These are phyloP conservation scores for Sonneratia alba DNA, from an alignment of 345 rosid genomes.

Conservation along the genomic window DNA sequence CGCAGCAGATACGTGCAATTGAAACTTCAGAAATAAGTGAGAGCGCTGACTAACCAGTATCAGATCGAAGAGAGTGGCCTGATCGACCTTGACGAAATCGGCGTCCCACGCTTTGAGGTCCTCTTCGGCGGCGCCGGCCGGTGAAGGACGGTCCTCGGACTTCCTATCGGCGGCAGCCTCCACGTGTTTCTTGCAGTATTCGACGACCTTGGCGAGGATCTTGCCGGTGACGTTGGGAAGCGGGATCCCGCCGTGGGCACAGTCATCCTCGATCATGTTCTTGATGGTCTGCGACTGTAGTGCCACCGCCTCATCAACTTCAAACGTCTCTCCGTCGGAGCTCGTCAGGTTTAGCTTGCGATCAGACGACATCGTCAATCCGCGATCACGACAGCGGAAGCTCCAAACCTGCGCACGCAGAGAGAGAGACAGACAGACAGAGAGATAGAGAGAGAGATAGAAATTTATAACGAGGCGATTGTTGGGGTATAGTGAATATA, in stretches of 20 bases:
- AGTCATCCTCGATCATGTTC: slow-evolving; percentile 32
- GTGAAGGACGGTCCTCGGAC: not conserved
- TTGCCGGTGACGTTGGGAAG: slow-evolving; percentile 28
- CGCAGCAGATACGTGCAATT: no score
- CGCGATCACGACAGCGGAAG: not conserved
- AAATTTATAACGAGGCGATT: no score
- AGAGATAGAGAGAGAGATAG: no score
- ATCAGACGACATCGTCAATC: slow-evolving; percentile 9
- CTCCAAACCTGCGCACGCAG: not conserved
- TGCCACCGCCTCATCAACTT: slow-evolving; percentile 25
- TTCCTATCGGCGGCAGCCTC: slow-evolving; percentile 8
- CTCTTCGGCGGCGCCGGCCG: slow-evolving; percentile 5
- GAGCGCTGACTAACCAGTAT: slow-evolving; percentile 17
- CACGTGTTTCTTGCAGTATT: slow-evolving; percentile 31
- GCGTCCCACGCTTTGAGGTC: slow-evolving; percentile 22
- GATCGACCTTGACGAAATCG: slow-evolving; percentile 28
- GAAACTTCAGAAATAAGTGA: not conserved
- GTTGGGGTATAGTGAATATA: no score
- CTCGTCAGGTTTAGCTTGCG: slow-evolving; percentile 13
- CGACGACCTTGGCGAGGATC: slow-evolving; percentile 28
- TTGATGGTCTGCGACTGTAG: slow-evolving; percentile 25
- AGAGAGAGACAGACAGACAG: not conserved
- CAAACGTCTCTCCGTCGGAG: slow-evolving; percentile 27
- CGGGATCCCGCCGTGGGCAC: slow-evolving; percentile 28
- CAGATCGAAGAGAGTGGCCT: slow-evolving; percentile 28